Evolutionary conservation across 345 rosid species (phyloP).

Genomic region (Psidium friedrichsthalianum): DNA sequence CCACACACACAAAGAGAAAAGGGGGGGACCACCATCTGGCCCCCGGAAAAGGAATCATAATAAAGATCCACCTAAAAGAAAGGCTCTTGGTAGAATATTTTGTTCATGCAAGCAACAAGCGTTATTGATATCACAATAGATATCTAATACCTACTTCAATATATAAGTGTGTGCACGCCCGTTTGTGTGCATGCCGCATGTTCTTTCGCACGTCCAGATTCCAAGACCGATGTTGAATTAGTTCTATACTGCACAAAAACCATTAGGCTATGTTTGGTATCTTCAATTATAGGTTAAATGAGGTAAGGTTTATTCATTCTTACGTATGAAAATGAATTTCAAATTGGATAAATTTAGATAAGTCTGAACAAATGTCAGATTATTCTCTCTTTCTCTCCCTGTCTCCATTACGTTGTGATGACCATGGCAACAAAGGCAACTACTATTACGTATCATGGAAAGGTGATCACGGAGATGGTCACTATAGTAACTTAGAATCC

Average conservation of each 20-base stretch:
- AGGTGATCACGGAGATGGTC: neutral
- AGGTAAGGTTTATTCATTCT: neutral
- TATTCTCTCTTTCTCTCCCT: neutral
- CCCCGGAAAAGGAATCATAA: neutral
- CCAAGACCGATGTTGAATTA: neutral
- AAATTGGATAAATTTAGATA: neutral
- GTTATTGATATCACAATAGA: neutral
- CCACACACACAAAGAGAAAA: too few species aligned
- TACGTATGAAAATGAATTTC: neutral
- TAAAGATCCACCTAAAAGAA: neutral
- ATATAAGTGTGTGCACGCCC: neutral
- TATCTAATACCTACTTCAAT: neutral
- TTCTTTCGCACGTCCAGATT: neutral
- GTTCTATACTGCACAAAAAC: too few species aligned
- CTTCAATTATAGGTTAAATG: neutral
- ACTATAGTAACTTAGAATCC: accelerated
- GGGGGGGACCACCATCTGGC: neutral
- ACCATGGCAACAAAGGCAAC: accelerated
- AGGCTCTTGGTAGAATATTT: neutral
- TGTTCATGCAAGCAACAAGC: neutral
- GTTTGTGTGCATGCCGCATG: neutral
- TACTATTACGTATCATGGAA: neutral
- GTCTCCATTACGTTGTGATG: neutral
- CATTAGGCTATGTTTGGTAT: neutral
- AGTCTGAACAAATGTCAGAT: neutral